Base-by-base conservation (phyloP, 164 flowering plant species). In the Platanus orientalis region DNA sequence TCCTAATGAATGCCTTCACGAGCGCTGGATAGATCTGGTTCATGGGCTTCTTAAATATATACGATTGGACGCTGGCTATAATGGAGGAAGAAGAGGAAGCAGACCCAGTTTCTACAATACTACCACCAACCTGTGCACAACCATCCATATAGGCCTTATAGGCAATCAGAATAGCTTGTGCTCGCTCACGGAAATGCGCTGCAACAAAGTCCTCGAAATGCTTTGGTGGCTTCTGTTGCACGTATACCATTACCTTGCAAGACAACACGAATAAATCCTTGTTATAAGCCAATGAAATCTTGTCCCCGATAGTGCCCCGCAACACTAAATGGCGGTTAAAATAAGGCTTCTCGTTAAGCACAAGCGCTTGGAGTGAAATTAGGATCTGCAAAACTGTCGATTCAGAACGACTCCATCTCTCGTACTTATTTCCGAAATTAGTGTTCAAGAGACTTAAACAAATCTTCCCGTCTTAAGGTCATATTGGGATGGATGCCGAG, bases 331-430 rank as follows among this genome's bases (percentile, higher is more conserved):
- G 77, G 76, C 61, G 77, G 30, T 76, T 73, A 32, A 63, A 76
- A 27, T 11, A 73, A 17, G 79, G 77, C 25, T 50, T 57, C 59
- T 65, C 75, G 32, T 73, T 78, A 0, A 75, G 62, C 13, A 78
- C 79, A 6, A 75, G 63, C 7, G 73, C 77, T 54, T 78, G 79
- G 7, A 78, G 40, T 0, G 79, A 75, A 4, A 75, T 60, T 23
- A 78, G 54, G 13, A 78, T 28, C 61, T 78, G 81, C 26, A 78
- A 64, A 27, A 73, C 39, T 0, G 75, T 70, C 0, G 83, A 76
- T 9, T 42, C 20, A 10, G 40, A 6, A 0, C 61, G 63, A 16
- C 39, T 69, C 82, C 80, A 74, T 30, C 24, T 69, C 62, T 74
- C 71, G 0, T 25, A 1, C 11, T 30, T 23, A 0, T 17, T 23